phyloP scores from a whole-genome alignment of 106 monocot species.

The Dendrobium chrysotoxum region DNA sequence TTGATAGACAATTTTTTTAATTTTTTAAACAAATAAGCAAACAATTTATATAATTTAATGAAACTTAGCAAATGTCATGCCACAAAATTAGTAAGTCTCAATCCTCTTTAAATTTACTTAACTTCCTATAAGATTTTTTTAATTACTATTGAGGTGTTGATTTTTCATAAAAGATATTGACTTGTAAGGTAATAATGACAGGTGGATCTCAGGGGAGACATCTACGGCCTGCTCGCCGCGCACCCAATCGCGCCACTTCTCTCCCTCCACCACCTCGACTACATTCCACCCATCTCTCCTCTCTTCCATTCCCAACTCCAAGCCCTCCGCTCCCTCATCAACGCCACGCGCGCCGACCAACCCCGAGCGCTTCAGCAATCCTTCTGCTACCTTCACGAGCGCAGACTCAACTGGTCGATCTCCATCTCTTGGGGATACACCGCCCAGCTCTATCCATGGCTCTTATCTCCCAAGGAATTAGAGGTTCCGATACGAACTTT shows the following conservation, averaged over 20 bases:
- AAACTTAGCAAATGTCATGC: too few species aligned
- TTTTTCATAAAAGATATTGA: too few species aligned
- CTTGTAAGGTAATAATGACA: neutral
- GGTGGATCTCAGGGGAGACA: slow-evolving; percentile 66
- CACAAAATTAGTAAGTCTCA: too few species aligned
- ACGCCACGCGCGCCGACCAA: slow-evolving; percentile 40
- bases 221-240: slow-evolving; percentile 76
- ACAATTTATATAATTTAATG: too few species aligned
- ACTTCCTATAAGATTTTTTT: too few species aligned
- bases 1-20: too few species aligned
- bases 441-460: slow-evolving; percentile 52
- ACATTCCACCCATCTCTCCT: slow-evolving; percentile 42
- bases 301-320: slow-evolving; percentile 22
- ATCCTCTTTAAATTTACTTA: too few species aligned
- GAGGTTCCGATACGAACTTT: slow-evolving; percentile 54
- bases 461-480: slow-evolving; percentile 28
- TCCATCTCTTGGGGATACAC: slow-evolving; percentile 91
- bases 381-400: slow-evolving; percentile 51
- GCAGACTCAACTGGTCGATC: slow-evolving; percentile 43
- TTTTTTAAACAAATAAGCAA: too few species aligned
- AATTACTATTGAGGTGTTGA: too few species aligned
- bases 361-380: slow-evolving; percentile 56
- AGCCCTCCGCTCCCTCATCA: slow-evolving; percentile 32
- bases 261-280: slow-evolving; percentile 75
- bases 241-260: slow-evolving; percentile 73